A percentile compares a stretch with the other conserved stretches of the same genome.
Evolutionary conservation across 495 filamentous ascomycete species (phyloP).

Genomic region (Xylaria acuta): DNA sequence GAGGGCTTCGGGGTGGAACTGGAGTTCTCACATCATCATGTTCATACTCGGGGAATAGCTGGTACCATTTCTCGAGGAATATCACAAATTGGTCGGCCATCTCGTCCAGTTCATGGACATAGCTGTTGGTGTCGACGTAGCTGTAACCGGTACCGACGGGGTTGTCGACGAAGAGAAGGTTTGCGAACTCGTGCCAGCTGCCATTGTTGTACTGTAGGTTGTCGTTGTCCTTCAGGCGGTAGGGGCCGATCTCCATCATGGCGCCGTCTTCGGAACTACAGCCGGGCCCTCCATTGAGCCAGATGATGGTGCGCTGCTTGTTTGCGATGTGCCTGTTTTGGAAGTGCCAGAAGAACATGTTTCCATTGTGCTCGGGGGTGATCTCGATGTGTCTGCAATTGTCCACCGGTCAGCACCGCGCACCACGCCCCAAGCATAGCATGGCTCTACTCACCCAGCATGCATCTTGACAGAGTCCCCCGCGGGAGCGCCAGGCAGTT

Average conservation of each 20-base stretch:
- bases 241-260: constrained; percentile 96
- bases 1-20: not conserved
- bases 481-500: constrained; percentile 82
- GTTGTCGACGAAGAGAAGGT: constrained; percentile 94
- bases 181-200: constrained; percentile 97
- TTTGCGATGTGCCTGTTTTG: constrained; percentile 95
- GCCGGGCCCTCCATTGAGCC: constrained; percentile 95
- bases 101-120: constrained; percentile 80
- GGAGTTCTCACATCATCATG: constrained; percentile 80
- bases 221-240: constrained; percentile 77
- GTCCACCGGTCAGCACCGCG: not conserved
- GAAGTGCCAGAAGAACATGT: constrained; percentile 98
- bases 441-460: constrained; percentile 74
- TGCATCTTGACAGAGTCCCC: constrained; percentile 93
- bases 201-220: constrained; percentile 83
- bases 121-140: constrained; percentile 87
- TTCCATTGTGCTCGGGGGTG: constrained; percentile 79
- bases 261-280: constrained; percentile 98
- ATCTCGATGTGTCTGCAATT: constrained; percentile 83
- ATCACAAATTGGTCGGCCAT: constrained; percentile 89
- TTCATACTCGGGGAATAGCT: constrained; percentile 89
- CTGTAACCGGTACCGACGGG: constrained; percentile 96
- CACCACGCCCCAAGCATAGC: not conserved
- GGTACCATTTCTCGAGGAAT: constrained; percentile 91
- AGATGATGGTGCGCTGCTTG: constrained; percentile 89